These are phyloP conservation scores for Ceratobasidium sp. DNA, from an alignment of 1,284 basidiomycete genomes.

Conservation along the genomic window DNA sequence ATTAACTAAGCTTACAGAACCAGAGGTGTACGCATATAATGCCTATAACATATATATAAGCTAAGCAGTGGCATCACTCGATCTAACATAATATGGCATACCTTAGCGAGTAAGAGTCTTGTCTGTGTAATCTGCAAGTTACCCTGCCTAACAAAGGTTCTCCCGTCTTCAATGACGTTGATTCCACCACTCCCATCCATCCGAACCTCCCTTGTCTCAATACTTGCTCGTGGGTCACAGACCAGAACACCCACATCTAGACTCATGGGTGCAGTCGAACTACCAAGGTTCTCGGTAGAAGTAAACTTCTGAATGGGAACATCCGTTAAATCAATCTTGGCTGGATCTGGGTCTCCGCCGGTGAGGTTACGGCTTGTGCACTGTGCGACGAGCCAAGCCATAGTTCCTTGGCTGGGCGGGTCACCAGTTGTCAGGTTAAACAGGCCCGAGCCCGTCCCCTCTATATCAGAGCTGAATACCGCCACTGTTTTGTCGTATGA, in stretches of 20 bases:
- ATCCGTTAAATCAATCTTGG: slow-evolving; percentile 16
- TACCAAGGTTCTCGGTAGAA: background rate
- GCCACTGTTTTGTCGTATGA: background rate
- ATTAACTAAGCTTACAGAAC: background rate
- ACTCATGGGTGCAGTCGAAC: background rate
- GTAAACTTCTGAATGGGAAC: slow-evolving; percentile 28
- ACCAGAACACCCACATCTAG: slow-evolving; percentile 14
- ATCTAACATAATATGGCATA: background rate
- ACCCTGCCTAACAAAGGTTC: slow-evolving; percentile 10
- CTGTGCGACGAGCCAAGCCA: slow-evolving; percentile 35
- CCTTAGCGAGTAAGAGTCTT: slow-evolving; percentile 13
- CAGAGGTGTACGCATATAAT: background rate
- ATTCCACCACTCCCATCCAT: slow-evolving; percentile 26
- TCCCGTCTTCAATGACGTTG: slow-evolving; percentile 26
- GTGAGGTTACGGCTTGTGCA: background rate
- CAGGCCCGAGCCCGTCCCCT: slow-evolving; percentile 1
- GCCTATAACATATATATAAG: background rate
- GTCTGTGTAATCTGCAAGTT: slow-evolving; percentile 26
- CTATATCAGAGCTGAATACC: slow-evolving; percentile 31
- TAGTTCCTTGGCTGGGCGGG: slow-evolving; percentile 12
- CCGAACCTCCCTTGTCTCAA: slow-evolving; percentile 40
- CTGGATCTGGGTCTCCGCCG: background rate
- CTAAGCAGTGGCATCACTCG: too few relatives aligned
- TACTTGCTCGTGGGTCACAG: slow-evolving; percentile 18
- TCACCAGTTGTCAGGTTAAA: slow-evolving; percentile 28